Evolutionary conservation across 1,284 basidiomycete genomes (phyloP), one percentile per base, ranked within the genome.

Genomic region (Kwoniella shivajii): DNA sequence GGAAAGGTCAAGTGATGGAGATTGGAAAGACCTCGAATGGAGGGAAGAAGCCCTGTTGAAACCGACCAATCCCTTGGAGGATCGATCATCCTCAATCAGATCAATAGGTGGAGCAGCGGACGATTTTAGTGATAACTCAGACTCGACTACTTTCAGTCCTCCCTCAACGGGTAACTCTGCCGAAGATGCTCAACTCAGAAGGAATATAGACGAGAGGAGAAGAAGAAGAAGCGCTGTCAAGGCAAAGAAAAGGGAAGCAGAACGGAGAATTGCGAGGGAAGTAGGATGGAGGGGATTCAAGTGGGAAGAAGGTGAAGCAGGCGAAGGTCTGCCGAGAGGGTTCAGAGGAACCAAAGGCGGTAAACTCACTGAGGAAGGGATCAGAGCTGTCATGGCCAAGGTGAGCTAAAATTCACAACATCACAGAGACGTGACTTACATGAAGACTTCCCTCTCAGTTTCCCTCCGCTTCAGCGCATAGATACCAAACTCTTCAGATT

Each of bases 1-100:
- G 95, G 92, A 90, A 0, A 83, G 96, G 34, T 87, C 88, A 67
- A 93, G 90, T 72, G 95, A 99, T 73, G 85, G 82, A 6, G 81
- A 84, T 36, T 95, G 86, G 63, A 84, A 90, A 43, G 92, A 98
- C 44, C 81, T 95, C 29, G 80, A 88, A 63, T 81, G 82, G 61
- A 81, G 85, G 59, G 94, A 97, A 72, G 79, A 82, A 31, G 65
- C 61, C 0, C 6, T 72, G 9, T 50, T 73, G 16, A 59, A 61
- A 27, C 60, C 65, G 16, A 54, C 69, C 54, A 46, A 54, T 20
- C 44, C 43, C 16, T 22, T 41, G 11, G 31, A 56, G 33, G 50
- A 45, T 38, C 13, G 30, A 26, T 20, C 49, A 6, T 56, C 54
- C 20, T 29, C 30, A 14, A 42, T 46, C 34, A 38, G 43, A 36